Evolutionary conservation across 805 yeast genomes (phyloP), one percentile per base, ranked within the genome.

Genomic region (Metschnikowia bowlesiae): DNA sequence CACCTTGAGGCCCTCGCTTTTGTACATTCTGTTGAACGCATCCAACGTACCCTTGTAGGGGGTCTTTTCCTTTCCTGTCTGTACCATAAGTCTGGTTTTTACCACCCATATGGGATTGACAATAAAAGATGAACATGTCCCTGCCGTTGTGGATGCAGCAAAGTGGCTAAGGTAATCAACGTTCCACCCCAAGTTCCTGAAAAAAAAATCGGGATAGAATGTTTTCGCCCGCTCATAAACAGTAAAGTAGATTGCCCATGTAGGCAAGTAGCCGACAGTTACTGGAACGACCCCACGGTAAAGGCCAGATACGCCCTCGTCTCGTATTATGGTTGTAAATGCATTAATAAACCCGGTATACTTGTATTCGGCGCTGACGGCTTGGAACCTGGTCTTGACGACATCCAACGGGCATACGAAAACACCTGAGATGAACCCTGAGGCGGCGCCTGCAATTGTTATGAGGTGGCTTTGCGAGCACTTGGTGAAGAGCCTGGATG

Each of bases 41-140:
- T 92, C 92, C 37, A 84, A 48, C 0, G 97, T 88, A 13, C 95
- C 90, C 16, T 69, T 79, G 64, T 94, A 90, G 62, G 79, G 75
- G 7, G 69, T 63, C 18, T 48, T 22, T 14, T 57, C 60, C 44
- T 69, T 65, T 31, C 77, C 79, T 48, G 85, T 84, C 62, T 88
- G 96, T 38, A 91, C 74, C 98, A 94, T 94, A 46, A 94, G 71
- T 61, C 99, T 74, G 1, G 99, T 94, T 65, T 94, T 94, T 31
- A 94, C 91, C 41, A 94, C 98, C 99, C 99, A 94, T 11, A 92
- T 88, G 9, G 99, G 99, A 65, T 94, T 94, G 0, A 96, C 92
- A 8, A 84, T 66, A 9, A 89, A 74, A 0, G 98, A 87, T 2
- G 96, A 87, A 7, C 84, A 81, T 49, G 88, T 82, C 30, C 99